Conservation (phyloP, 2,329 filamentous ascomycete genomes). For the Penicillium sp. region DNA sequence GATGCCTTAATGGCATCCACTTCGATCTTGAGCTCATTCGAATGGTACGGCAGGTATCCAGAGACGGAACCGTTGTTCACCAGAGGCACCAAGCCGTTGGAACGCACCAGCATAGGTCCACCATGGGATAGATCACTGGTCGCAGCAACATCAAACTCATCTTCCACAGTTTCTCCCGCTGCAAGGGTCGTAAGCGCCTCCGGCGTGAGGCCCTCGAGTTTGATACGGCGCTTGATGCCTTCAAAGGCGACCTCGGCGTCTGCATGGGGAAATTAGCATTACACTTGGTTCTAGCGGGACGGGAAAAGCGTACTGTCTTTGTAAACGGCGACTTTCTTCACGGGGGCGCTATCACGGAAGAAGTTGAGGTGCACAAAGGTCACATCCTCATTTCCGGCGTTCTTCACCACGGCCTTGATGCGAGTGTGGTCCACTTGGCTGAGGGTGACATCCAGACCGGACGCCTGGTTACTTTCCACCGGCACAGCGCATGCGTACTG, state of each 20-base stretch:
- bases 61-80: conserved; percentile 53
- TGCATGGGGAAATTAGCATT: conserved; percentile 14
- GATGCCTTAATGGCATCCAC: conserved; percentile 58
- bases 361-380: conserved; percentile 39
- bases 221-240: conserved; percentile 31
- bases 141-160: conserved; percentile 37
- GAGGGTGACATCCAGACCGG: conserved; percentile 33
- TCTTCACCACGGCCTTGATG: conserved; percentile 38
- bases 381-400: conserved; percentile 32
- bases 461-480: conserved; percentile 9
- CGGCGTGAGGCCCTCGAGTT: conserved; percentile 25
- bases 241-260: conserved; percentile 32
- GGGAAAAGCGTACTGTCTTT: conserved; percentile 25
- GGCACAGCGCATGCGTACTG: conserved; percentile 21
- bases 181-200: conserved; percentile 31
- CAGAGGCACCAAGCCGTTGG: conserved; percentile 57
- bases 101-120: conserved; percentile 57
- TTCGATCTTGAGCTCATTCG: conserved; percentile 57
- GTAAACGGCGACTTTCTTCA: conserved; percentile 37
- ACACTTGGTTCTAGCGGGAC: neutral
- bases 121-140: conserved; percentile 44
- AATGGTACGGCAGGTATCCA: conserved; percentile 56
- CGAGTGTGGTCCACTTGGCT: conserved; percentile 31
- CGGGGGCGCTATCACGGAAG: conserved; percentile 34
- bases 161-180: conserved; percentile 28